Conservation (phyloP, 441 rosid genomes). For the Sinapis alba region DNA sequence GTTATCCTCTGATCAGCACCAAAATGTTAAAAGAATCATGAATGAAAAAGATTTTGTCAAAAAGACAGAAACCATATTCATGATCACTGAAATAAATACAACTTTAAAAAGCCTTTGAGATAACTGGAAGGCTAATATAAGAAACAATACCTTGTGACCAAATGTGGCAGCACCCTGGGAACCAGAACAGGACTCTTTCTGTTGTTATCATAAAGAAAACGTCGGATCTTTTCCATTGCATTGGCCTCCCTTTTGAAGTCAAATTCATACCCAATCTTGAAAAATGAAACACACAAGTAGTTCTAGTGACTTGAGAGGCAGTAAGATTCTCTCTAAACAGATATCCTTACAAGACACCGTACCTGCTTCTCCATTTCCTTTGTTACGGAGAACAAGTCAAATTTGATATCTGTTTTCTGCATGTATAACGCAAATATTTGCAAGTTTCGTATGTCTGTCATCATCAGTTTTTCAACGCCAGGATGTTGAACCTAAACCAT, state of each 20-base stretch:
- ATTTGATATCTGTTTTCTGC: constrained; percentile 88
- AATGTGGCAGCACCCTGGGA: constrained; percentile 59
- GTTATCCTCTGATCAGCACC: constrained; percentile 2
- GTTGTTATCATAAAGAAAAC: constrained; percentile 67
- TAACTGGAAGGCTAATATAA: not conserved
- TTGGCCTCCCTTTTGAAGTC: constrained; percentile 82
- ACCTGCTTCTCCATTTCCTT: constrained; percentile 98
- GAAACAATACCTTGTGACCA: constrained; percentile 66
- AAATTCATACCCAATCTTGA: constrained; percentile 90
- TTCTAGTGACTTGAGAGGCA: not conserved
- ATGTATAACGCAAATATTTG: constrained; percentile 88
- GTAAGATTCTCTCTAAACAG: not conserved
- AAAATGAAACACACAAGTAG: constrained; percentile 19
- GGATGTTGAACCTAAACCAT: constrained; percentile 85
- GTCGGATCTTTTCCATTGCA: constrained; percentile 80
- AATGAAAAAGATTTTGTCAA: not conserved
- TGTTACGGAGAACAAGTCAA: constrained; percentile 75
- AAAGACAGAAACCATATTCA: not conserved
- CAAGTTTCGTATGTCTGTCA: constrained; percentile 86
- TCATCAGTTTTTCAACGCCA: constrained; percentile 83
- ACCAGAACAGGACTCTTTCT: constrained; percentile 75
- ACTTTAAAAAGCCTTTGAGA: not conserved
- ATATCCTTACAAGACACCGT: constrained; percentile 9
- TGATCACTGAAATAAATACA: not conserved
- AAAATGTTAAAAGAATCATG: not conserved